These are phyloP conservation scores for Colletotrichum tropicicola DNA, from an alignment of 2,329 filamentous ascomycete species.

Conservation along the genomic window DNA sequence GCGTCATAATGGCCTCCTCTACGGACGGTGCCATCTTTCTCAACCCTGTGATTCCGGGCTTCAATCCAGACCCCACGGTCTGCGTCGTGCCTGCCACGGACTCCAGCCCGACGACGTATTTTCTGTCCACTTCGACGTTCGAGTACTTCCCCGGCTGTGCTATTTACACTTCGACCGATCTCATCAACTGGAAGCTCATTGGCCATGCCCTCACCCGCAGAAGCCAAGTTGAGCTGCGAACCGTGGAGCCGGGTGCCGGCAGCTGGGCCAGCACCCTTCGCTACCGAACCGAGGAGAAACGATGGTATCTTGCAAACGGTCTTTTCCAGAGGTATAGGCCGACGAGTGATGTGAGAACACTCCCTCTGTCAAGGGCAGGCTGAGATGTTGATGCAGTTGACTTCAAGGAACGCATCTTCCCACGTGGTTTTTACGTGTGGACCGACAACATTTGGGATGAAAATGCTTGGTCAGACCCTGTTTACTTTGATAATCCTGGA, in stretches of 20 bases:
- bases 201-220: constrained; percentile 59
- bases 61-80: constrained; percentile 69
- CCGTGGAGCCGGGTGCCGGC: constrained; percentile 59
- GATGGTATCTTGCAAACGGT: constrained; percentile 57
- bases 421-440: constrained; percentile 62
- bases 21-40: constrained; percentile 36
- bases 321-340: constrained; percentile 54
- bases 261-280: constrained; percentile 58
- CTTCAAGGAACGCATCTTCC: constrained; percentile 56
- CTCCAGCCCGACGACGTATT: constrained; percentile 51
- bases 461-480: constrained; percentile 59
- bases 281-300: constrained; percentile 46
- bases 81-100: constrained; percentile 44
- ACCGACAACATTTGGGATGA: constrained; percentile 62
- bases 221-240: constrained; percentile 60
- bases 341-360: constrained; percentile 32
- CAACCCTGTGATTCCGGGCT: constrained; percentile 67
- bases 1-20: neutral
- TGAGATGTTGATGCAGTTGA: neutral
- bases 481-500: constrained; percentile 62
- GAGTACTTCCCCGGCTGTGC: constrained; percentile 70
- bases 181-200: constrained; percentile 62
- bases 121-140: constrained; percentile 69
- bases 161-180: constrained; percentile 65
- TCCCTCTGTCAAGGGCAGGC: neutral